Evolutionary conservation across 2,329 filamentous ascomycete genomes (phyloP).

Genomic region (Fusarium phyllophilum): DNA sequence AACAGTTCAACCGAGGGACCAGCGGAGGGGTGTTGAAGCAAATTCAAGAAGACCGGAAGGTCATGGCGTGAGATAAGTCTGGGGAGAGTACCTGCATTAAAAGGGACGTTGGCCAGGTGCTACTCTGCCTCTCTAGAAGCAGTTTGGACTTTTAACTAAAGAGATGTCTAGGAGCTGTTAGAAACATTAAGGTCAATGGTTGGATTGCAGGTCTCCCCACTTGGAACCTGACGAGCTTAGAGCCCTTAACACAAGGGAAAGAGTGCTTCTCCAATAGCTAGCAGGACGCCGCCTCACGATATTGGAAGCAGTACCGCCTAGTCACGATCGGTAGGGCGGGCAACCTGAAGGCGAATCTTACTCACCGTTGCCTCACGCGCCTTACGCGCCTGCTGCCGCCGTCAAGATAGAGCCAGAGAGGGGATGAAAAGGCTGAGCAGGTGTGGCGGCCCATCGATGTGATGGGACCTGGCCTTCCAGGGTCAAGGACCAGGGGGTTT

Average conservation of each 20-base stretch:
- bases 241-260: constrained; percentile 37
- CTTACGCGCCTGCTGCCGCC: constrained; percentile 39
- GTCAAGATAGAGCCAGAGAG: constrained; percentile 7
- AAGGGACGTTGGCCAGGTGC: constrained; percentile 38
- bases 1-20: constrained; percentile 32
- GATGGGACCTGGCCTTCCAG: constrained; percentile 7
- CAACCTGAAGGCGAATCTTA: constrained; percentile 38
- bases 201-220: constrained; percentile 41
- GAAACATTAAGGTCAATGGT: constrained; percentile 34
- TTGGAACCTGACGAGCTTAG: constrained; percentile 28
- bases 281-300: constrained; percentile 41
- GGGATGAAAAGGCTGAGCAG: constrained; percentile 4
- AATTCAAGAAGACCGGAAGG: constrained; percentile 42
- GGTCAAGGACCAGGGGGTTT: constrained; percentile 8
- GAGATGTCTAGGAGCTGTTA: constrained; percentile 29
- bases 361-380: constrained; percentile 37
- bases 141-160: constrained; percentile 32
- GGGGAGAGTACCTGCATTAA: constrained; percentile 47
- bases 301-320: constrained; percentile 10
- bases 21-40: constrained; percentile 43
- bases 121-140: constrained; percentile 23
- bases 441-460: constrained; percentile 16
- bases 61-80: constrained; percentile 43
- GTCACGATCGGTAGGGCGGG: constrained; percentile 37
- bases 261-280: constrained; percentile 37